These are phyloP conservation scores for Thermoascus crustaceus DNA, from an alignment of 2,329 filamentous ascomycete species.

Conservation along the genomic window DNA sequence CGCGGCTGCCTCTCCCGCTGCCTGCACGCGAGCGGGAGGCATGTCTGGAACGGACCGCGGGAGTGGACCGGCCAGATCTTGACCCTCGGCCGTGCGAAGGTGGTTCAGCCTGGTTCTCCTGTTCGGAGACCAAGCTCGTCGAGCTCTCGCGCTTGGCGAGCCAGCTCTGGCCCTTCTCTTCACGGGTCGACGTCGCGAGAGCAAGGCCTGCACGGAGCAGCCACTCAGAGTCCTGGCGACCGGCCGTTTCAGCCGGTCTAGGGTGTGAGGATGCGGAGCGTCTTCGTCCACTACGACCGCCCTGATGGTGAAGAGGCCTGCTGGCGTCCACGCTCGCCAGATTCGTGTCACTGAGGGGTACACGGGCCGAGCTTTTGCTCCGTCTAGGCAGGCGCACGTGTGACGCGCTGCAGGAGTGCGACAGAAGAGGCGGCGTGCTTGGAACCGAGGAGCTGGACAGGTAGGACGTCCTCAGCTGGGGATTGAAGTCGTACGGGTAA, in stretches of 20 bases:
- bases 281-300: conserved; percentile 4
- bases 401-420: conserved; percentile 34
- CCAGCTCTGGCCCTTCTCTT: conserved; percentile 57
- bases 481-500: conserved; percentile 22
- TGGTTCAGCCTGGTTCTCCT: conserved; percentile 25
- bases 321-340: conserved; percentile 19
- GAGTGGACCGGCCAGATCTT: conserved; percentile 30
- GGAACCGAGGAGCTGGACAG: conserved; percentile 36
- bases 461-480: conserved; percentile 28
- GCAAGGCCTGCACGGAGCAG: conserved; percentile 50
- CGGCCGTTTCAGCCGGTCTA: conserved; percentile 8
- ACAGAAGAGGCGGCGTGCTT: conserved; percentile 35
- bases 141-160: conserved; percentile 48
- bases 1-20: conserved; percentile 28
- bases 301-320: conserved; percentile 16
- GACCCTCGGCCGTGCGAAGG: conserved; percentile 19
- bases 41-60: conserved; percentile 21
- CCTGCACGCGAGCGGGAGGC: conserved; percentile 24
- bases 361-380: conserved; percentile 27
- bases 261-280: conserved; percentile 1
- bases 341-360: conserved; percentile 29
- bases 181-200: conserved; percentile 49
- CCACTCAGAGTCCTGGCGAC: conserved; percentile 45
- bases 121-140: conserved; percentile 43
- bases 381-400: conserved; percentile 22